Conservation (phyloP, 306 rosid species). For the Albizia julibrissin region DNA sequence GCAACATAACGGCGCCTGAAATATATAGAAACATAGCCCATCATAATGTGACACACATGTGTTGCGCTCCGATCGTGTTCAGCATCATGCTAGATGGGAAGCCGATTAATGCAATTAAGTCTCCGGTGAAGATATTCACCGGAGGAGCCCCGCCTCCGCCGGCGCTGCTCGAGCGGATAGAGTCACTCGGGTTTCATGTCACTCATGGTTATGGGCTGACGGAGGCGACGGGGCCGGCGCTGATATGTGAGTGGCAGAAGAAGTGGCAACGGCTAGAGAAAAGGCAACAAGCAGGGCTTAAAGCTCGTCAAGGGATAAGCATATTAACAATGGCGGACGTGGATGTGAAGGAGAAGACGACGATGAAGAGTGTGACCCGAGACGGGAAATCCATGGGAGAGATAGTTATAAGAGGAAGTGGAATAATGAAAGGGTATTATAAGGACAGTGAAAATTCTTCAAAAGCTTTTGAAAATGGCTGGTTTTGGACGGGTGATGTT, state of each 20-base stretch:
- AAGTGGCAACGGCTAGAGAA: slow-evolving; percentile 51
- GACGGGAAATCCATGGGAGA: slow-evolving; percentile 63
- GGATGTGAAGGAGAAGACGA: slow-evolving; percentile 46
- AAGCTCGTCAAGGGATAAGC: slow-evolving; percentile 68
- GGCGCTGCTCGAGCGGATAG: slow-evolving; percentile 47
- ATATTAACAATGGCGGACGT: slow-evolving; percentile 52
- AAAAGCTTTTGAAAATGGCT: slow-evolving; percentile 51
- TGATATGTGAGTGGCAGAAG: slow-evolving; percentile 72
- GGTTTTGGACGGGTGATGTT: slow-evolving; percentile 73
- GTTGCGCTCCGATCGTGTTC: slow-evolving; percentile 72
- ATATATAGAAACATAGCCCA: slow-evolving; percentile 43
- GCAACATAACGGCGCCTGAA: slow-evolving; percentile 44
- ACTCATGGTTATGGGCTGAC: slow-evolving; percentile 75
- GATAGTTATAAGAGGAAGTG: slow-evolving; percentile 62
- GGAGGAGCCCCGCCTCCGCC: slow-evolving; percentile 79
- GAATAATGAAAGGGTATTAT: slow-evolving; percentile 68
- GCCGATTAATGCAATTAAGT: not conserved
- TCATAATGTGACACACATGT: slow-evolving; percentile 71
- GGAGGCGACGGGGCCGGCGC: slow-evolving; percentile 66
- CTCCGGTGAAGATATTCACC: slow-evolving; percentile 52
- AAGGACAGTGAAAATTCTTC: slow-evolving; percentile 49
- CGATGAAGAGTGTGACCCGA: not conserved
- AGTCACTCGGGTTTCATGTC: slow-evolving; percentile 60
- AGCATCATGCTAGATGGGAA: slow-evolving; percentile 58
- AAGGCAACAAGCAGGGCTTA: slow-evolving; percentile 41